A percentile compares a stretch with the other conserved stretches of the same genome.
phyloP scores from a whole-genome alignment of 805 yeast genomes.

The Priceomyces melissophilus region DNA sequence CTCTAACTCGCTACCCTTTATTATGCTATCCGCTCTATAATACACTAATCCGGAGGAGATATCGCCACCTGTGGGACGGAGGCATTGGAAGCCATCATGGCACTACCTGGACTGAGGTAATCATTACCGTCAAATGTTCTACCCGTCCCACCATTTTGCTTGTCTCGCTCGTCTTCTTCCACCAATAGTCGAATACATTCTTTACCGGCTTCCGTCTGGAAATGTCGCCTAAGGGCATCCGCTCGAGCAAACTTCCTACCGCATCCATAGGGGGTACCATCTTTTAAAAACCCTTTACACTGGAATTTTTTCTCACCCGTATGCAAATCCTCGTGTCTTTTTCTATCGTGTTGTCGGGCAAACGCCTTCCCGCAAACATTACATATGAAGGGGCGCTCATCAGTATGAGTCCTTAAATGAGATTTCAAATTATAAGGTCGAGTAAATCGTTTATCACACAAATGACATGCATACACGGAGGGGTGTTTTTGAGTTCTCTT shows the following conservation, averaged over 20 bases:
- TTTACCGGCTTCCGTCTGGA: conserved; percentile 46
- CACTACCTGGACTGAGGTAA: conserved; percentile 17
- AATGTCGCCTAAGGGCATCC: conserved; percentile 43
- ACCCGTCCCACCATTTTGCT: conserved; percentile 7
- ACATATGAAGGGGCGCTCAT: conserved; percentile 76
- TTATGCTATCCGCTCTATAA: too few relatives aligned
- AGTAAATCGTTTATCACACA: conserved; percentile 85
- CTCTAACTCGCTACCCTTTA: too few relatives aligned
- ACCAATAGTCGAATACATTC: conserved; percentile 38
- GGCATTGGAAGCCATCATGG: conserved; percentile 5
- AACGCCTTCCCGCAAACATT: conserved; percentile 75
- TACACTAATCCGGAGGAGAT: conserved; percentile 31
- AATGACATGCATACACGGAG: conserved; percentile 68
- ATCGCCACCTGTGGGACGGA: conserved; percentile 35
- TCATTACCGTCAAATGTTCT: conserved; percentile 7
- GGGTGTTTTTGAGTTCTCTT: conserved; percentile 69
- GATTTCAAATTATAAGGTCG: conserved; percentile 91
- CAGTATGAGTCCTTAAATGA: conserved; percentile 86
- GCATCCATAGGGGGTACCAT: conserved; percentile 49
- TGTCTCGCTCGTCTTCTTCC: conserved; percentile 39
- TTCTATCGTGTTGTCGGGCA: conserved; percentile 45
- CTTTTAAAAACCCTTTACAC: conserved; percentile 62
- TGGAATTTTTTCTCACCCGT: conserved; percentile 72
- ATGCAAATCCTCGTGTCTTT: conserved; percentile 54
- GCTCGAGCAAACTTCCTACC: conserved; percentile 46